Evolutionary conservation across 2,329 filamentous ascomycete species (phyloP).

Genomic region (Colletotrichum karsti): DNA sequence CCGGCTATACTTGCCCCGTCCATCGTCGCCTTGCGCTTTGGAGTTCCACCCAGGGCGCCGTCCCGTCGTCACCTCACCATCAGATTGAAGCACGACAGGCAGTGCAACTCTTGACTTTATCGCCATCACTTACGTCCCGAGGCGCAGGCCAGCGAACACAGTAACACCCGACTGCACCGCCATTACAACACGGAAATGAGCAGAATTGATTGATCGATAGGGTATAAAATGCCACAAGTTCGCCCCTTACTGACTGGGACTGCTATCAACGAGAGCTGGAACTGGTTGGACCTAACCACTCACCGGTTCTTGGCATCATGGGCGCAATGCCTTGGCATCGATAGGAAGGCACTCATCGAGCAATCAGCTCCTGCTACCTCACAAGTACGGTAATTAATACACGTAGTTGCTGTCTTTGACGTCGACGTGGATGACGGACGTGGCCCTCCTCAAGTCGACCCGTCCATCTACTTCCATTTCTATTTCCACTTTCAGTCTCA

Average conservation of each 20-base stretch:
- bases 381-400: too few species aligned
- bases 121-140: too few species aligned
- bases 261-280: too few species aligned
- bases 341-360: neutral
- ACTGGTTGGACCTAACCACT: neutral
- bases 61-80: neutral
- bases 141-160: too few species aligned
- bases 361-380: neutral
- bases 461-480: neutral
- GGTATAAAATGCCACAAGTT: too few species aligned
- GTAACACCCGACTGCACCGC: too few species aligned
- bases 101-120: too few species aligned
- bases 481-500: too few species aligned
- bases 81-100: too few species aligned
- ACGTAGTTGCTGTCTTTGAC: neutral
- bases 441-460: neutral
- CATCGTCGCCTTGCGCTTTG: neutral
- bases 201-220: too few species aligned
- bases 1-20: conserved; percentile 15
- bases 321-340: conserved; percentile 22
- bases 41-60: neutral
- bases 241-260: too few species aligned
- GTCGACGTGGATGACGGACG: conserved; percentile 12
- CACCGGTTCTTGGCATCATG: conserved; percentile 11
- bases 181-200: too few species aligned